A percentile compares a stretch with the other conserved stretches of the same genome.
Conservation (phyloP, 2,329 filamentous ascomycete genomes). For the Phyllosticta ampelicida region DNA sequence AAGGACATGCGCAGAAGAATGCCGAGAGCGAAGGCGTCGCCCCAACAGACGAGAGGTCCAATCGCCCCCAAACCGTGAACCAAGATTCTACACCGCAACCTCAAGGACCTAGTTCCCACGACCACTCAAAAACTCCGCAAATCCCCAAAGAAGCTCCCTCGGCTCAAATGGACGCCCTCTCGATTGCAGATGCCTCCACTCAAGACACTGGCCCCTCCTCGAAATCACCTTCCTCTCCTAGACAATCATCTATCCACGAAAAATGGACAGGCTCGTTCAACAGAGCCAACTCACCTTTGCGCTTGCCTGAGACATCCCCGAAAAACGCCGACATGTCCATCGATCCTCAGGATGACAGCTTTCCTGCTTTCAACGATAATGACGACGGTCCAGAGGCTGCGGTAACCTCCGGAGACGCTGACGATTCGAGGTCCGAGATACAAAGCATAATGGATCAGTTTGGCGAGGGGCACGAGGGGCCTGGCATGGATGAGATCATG, state of each 20-base stretch:
- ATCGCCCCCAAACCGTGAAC: background rate
- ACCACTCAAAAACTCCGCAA: background rate
- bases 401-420: slow-evolving; percentile 42
- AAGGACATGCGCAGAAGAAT: background rate
- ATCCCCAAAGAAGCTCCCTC: background rate
- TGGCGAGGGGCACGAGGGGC: slow-evolving; percentile 60
- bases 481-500: slow-evolving; percentile 76
- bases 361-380: slow-evolving; percentile 17
- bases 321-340: background rate
- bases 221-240: background rate
- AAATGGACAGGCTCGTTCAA: background rate
- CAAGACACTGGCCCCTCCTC: background rate
- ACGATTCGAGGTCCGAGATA: slow-evolving; percentile 67
- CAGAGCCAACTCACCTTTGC: background rate
- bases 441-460: slow-evolving; percentile 98
- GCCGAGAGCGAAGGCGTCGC: background rate
- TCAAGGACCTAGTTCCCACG: background rate
- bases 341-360: slow-evolving; percentile 3
- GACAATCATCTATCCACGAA: background rate
- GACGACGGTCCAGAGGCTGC: slow-evolving; percentile 20
- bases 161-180: background rate
- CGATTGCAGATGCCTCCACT: background rate
- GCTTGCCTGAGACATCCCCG: background rate
- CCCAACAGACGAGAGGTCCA: background rate
- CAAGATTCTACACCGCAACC: background rate